Evolutionary conservation across 345 rosid species (phyloP), one percentile per base, ranked within the genome.

Genomic region (Dipteronia dyeriana): DNA sequence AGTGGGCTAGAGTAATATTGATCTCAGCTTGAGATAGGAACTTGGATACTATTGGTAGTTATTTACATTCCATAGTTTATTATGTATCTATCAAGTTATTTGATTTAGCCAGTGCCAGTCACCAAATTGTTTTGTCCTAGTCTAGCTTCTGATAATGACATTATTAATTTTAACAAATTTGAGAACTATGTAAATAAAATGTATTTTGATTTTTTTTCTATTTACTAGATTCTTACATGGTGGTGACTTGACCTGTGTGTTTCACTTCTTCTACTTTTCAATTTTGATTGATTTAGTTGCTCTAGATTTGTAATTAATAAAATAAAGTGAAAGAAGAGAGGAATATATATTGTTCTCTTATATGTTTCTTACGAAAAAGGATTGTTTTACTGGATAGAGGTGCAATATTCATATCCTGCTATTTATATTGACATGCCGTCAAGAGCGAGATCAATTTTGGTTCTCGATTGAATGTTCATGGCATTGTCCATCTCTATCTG

Each of bases 91-190:
- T 23, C 17, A 23, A 61, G 3, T 11, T 29, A 61, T 11, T 61
- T 12, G 34, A 25, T 25, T 11, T 12, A 14, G 7, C 9, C 8
- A 7, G 39, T 62, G 38, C 2, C 19, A 13, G 31, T 62, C 7
- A 62, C 7, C 66, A 62, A 62, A 62, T 62, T 62, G 66, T 25
- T 62, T 62, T 62, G 66, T 25, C 14, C 34, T 1, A 62, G 66
- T 1, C 39, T 62, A 25, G 7, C 26, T 26, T 39, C 38, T 62
- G 13, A 62, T 62, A 16, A 64, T 64, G 38, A 13, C 68, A 38
- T 31, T 16, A n/a, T 64, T 31, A 31, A 2, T 29, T 31, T 31
- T 17, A 64, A 29, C 39, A 13, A 12, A 49, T 23, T 10, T 69
- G 22, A 29, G 59, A 69, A 47, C 14, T 31, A 23, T 68, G 29